phyloP scores from a whole-genome alignment of 2,329 filamentous ascomycete species.

The Aaosphaeria arxii region DNA sequence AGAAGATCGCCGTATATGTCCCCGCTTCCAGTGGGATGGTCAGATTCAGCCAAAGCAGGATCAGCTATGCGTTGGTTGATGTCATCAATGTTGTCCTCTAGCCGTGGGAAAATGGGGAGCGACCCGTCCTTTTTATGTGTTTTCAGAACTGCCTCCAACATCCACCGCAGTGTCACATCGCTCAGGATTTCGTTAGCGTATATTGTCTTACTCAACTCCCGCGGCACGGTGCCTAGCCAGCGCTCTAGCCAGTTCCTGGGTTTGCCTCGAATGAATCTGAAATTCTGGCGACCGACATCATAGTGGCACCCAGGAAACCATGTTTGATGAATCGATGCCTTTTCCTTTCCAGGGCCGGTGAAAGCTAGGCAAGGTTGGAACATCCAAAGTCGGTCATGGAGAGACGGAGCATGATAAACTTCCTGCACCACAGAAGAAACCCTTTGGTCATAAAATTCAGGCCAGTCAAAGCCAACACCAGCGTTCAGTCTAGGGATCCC shows the following conservation, averaged over 20 bases:
- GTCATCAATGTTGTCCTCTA: slow-evolving; percentile 10
- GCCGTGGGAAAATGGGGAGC: slow-evolving; percentile 15
- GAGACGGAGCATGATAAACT: slow-evolving; percentile 28
- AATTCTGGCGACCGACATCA: slow-evolving; percentile 33
- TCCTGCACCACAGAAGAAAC: slow-evolving; percentile 30
- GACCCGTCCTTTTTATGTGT: slow-evolving; percentile 4
- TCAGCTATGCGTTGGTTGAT: slow-evolving; percentile 11
- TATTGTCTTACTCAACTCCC: slow-evolving; percentile 23
- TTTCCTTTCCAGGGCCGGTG: slow-evolving; percentile 7
- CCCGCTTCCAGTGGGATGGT: slow-evolving; percentile 23
- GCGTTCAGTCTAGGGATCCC: slow-evolving; percentile 33
- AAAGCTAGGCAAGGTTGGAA: slow-evolving; percentile 32
- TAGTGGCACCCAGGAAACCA: slow-evolving; percentile 40
- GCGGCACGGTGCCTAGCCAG: slow-evolving; percentile 22
- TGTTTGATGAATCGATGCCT: slow-evolving; percentile 19
- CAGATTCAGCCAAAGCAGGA: slow-evolving; percentile 1
- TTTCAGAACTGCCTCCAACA: slow-evolving; percentile 22
- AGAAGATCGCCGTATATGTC: slow-evolving; percentile 31
- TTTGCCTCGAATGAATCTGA: slow-evolving; percentile 29
- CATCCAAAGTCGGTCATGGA: slow-evolving; percentile 34
- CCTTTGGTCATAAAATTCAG: slow-evolving; percentile 34
- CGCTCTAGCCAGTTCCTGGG: slow-evolving; percentile 26
- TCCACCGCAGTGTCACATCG: slow-evolving; percentile 29
- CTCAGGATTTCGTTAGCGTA: slow-evolving; percentile 32
- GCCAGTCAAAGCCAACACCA: slow-evolving; percentile 34